Evolutionary conservation across 441 rosid genomes (phyloP), one percentile per base, ranked within the genome.

Genomic region (Bruguiera hainesii): DNA sequence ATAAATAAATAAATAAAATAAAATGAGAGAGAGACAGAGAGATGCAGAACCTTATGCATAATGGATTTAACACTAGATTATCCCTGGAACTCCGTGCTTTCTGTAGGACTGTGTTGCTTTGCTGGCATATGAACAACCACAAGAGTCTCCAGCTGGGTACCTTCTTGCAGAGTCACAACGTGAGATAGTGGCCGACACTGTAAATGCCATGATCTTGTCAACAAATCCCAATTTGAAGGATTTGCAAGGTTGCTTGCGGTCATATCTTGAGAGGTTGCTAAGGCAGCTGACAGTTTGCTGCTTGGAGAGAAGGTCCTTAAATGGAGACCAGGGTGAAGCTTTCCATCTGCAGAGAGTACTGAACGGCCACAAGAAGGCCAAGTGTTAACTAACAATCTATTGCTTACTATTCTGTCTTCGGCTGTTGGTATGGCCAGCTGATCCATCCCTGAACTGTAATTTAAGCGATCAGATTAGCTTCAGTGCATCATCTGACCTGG

Each of bases 161-260:
- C 92, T 91, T 63, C 85, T 94, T 11, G 84, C 86, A 67, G 91
- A 83, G 35, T 80, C 97, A 0, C 98, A 80, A 66, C 85, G 90
- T 16, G 98, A 94, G 73, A 70, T 88, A 60, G 97, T 94, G 67
- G 98, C 98, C 0, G 98, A 94, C 75, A 77, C 86, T 0, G 89
- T 91, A 63, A 94, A 94, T 66, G 90, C 90, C 5, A 86, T 87
- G 83, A 79, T 94, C 67, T 71, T 94, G 78, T 86, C 81, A 26
- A 81, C 88, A 55, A 88, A 89, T 69, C 94, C 94, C 19, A 81
- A 83, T 20, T 66, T 73, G 74, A 85, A 83, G 65, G 82, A 81
- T 78, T 35, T 56, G 48, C 76, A 71, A 68, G 80, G 83, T 55
- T 83, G 84, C 83, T 62, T 80, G 76, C 82, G 69, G 63, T 84